A percentile compares a stretch with the other conserved stretches of the same genome.
Evolutionary conservation across 441 rosid species (phyloP).

Genomic region (Gossypium gossypioides): DNA sequence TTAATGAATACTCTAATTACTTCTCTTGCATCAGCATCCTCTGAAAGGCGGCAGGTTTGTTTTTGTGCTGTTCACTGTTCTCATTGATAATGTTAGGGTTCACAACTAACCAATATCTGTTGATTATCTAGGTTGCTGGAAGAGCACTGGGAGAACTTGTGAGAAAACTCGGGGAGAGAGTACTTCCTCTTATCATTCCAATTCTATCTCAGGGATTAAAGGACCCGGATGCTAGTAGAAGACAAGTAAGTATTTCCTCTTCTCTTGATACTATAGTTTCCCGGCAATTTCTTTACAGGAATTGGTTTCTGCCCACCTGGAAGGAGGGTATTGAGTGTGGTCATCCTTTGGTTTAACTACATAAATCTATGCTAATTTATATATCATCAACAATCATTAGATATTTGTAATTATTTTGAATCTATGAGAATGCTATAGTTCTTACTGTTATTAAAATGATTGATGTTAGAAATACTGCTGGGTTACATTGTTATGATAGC

Average conservation of each 20-base stretch:
- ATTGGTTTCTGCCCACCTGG: background rate
- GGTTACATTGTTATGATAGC: background rate
- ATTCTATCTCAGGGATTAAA: slow-evolving; percentile 77
- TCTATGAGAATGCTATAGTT: background rate
- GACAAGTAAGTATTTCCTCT: slow-evolving; percentile 56
- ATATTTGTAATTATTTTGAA: background rate
- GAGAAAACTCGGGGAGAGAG: slow-evolving; percentile 99
- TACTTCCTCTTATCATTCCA: slow-evolving; percentile 95
- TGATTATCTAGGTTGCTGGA: slow-evolving; percentile 69
- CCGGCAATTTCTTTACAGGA: background rate
- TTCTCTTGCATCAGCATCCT: slow-evolving; percentile 88
- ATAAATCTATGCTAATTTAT: background rate
- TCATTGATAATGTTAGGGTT: background rate
- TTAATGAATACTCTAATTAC: slow-evolving; percentile 86
- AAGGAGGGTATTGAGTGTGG: background rate
- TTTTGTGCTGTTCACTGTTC: background rate
- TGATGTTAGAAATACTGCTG: background rate
- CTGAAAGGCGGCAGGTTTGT: slow-evolving; percentile 96
- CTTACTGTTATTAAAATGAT: background rate
- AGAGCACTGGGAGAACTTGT: slow-evolving; percentile 97
- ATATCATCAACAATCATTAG: background rate
- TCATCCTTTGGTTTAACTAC: background rate
- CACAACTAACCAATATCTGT: background rate
- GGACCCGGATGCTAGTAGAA: slow-evolving; percentile 73
- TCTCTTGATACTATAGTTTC: background rate